Conservation (phyloP, 306 rosid species). For the Prunus campanulata region DNA sequence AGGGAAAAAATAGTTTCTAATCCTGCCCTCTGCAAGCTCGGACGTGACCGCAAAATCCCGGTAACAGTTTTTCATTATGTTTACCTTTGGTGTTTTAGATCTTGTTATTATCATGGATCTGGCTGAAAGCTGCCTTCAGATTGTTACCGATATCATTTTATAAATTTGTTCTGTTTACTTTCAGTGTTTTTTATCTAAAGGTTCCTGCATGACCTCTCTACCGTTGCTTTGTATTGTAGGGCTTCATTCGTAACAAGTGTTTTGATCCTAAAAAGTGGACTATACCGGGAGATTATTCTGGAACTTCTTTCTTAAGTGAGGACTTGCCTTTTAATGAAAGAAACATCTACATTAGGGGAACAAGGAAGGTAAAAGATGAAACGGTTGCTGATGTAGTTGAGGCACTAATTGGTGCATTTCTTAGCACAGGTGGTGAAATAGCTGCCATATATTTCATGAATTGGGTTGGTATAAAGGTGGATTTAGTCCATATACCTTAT, state of each 20-base stretch:
- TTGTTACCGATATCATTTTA: too few species aligned
- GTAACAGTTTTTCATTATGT: slow-evolving; percentile 28
- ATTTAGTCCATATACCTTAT: slow-evolving; percentile 32
- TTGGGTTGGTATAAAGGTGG: slow-evolving; percentile 64
- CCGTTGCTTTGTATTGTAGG: slow-evolving; percentile 36
- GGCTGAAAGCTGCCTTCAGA: not conserved
- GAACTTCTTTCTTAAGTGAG: slow-evolving; percentile 23
- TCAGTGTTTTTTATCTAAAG: too few species aligned
- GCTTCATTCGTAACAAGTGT: slow-evolving; percentile 57
- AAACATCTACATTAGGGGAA: slow-evolving; percentile 33
- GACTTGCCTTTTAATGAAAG: slow-evolving; percentile 16
- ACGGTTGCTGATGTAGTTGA: slow-evolving; percentile 74
- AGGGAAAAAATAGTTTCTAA: slow-evolving; percentile 59
- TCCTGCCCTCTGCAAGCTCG: slow-evolving; percentile 56
- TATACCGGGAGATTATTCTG: slow-evolving; percentile 50
- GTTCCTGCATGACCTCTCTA: not conserved
- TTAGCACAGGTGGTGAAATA: slow-evolving; percentile 60
- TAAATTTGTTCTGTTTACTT: too few species aligned
- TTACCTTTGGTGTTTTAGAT: not conserved
- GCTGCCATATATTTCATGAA: slow-evolving; percentile 60
- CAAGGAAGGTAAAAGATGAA: slow-evolving; percentile 46
- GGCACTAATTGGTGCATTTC: slow-evolving; percentile 83
- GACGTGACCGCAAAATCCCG: slow-evolving; percentile 54
- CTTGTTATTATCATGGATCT: not conserved
- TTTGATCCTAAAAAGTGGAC: slow-evolving; percentile 67